Base-by-base conservation (phyloP, 2,329 filamentous ascomycete genomes). In the Bipolaris zeicola region DNA sequence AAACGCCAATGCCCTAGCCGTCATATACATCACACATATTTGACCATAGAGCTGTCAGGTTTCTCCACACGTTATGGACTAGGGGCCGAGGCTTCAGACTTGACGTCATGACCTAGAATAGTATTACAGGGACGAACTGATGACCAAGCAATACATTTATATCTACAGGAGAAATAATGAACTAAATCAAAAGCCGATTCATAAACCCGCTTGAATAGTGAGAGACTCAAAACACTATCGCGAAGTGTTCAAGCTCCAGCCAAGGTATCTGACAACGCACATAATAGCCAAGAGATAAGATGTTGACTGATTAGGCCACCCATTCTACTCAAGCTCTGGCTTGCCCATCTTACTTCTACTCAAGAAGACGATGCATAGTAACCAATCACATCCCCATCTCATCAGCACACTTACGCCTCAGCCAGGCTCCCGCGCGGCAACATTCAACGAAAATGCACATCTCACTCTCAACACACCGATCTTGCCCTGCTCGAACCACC, bases 361-460 rank as follows among this genome's bases (percentile, higher is more conserved):
- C 8, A 28, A 28, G 26, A 28, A 8, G 26, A 10, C 26, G 10
- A 28, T 28, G 26, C 26, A 14, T 26, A 1, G 8, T 28, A 43
- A 18, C 14, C 7, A 11, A 26, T n/a, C 11, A 6, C 7, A 31
- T 16, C 18, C 7, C 24, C 33, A 38, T 34, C 28, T 28, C 7
- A 7, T 22, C 20, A 42, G 22, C 22, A 3, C 31, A 11, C 38
- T 10, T 11, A 10, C 18, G 11, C 22, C 31, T 50, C n/a, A 63
- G 31, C 85, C 75, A 1, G 83, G 80, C 54, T 85, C 73, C 55
- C 78, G 73, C 14, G 70, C 66, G 6, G 78, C 81, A 13, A 83
- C 70, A 2, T 71, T 73, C 53, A 76, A 75, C 84, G 84, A 87
- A 63, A 87, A 85, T 3, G 67, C 76, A 67, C 85, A 87, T 54